Percentiles rank a stretch among this genome's conserved stretches.
Conservation (phyloP, 2,329 filamentous ascomycete genomes). For the Hymenoscyphus repandus region DNA sequence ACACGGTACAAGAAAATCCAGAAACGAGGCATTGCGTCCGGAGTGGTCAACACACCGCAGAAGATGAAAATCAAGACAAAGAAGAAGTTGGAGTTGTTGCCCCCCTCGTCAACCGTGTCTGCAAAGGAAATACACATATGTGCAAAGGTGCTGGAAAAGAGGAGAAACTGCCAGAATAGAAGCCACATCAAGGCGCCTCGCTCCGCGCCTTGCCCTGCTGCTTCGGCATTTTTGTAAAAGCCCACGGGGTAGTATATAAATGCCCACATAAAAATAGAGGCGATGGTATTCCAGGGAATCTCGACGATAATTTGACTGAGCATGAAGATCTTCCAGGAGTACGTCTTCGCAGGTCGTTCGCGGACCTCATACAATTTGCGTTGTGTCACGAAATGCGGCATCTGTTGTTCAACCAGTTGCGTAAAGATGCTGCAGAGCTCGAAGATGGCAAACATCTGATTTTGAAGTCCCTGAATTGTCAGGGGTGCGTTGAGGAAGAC, state of each 20-base stretch:
- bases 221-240: slow-evolving; percentile 62
- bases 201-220: slow-evolving; percentile 54
- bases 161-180: slow-evolving; percentile 65
- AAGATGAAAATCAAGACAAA: slow-evolving; percentile 70
- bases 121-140: slow-evolving; percentile 71
- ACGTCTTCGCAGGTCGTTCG: slow-evolving; percentile 73
- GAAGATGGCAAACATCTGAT: slow-evolving; percentile 68
- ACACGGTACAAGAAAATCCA: slow-evolving; percentile 81
- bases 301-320: slow-evolving; percentile 73
- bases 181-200: slow-evolving; percentile 76
- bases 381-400: slow-evolving; percentile 57
- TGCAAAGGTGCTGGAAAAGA: slow-evolving; percentile 83
- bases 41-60: slow-evolving; percentile 56
- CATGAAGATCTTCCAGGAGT: slow-evolving; percentile 61
- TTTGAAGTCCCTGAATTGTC: slow-evolving; percentile 57
- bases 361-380: slow-evolving; percentile 56
- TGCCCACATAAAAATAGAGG: slow-evolving; percentile 68
- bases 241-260: slow-evolving; percentile 83
- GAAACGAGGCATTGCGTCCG: slow-evolving; percentile 59
- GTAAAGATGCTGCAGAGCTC: slow-evolving; percentile 57
- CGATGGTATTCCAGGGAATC: slow-evolving; percentile 71
- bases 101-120: slow-evolving; percentile 67
- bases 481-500: slow-evolving; percentile 61
- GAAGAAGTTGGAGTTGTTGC: slow-evolving; percentile 68
- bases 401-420: slow-evolving; percentile 68